Evolutionary conservation across 2,329 filamentous ascomycete genomes (phyloP).

Genomic region (Cladosporium sp.): DNA sequence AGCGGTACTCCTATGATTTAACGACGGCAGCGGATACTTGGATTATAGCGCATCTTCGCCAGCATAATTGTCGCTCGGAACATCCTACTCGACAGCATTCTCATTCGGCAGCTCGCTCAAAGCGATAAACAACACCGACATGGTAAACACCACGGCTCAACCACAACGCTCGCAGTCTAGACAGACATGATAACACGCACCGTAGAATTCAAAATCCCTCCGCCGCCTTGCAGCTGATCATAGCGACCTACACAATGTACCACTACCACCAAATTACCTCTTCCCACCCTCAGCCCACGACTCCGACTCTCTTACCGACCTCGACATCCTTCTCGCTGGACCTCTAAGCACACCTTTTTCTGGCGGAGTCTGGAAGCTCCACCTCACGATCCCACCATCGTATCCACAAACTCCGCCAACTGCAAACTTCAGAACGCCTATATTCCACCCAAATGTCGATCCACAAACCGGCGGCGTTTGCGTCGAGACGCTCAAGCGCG

Average conservation of each 20-base stretch:
- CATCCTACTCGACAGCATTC: not conserved
- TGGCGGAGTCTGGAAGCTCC: conserved; percentile 55
- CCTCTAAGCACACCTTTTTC: conserved; percentile 58
- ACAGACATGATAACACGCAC: not conserved
- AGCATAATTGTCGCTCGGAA: not conserved
- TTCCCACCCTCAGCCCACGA: conserved; percentile 41
- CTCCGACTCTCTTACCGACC: conserved; percentile 53
- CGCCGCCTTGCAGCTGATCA: conserved; percentile 59
- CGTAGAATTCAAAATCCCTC: conserved; percentile 46
- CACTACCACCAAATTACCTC: conserved; percentile 59
- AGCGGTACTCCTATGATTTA: too few relatives aligned
- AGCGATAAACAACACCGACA: not conserved
- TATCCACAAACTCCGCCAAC: conserved; percentile 53
- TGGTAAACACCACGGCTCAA: not conserved
- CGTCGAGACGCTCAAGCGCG: conserved; percentile 61
- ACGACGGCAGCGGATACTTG: not conserved
- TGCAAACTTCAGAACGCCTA: conserved; percentile 56
- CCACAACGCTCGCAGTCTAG: too few relatives aligned
- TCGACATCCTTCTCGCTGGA: conserved; percentile 56
- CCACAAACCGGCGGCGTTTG: conserved; percentile 59
- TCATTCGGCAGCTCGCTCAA: not conserved
- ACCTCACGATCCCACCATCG: conserved; percentile 56
- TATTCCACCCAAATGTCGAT: conserved; percentile 64
- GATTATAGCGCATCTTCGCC: not conserved
- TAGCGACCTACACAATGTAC: conserved; percentile 50